Conservation (phyloP, 768 basidiomycete species). For the Collybia mongolica region DNA sequence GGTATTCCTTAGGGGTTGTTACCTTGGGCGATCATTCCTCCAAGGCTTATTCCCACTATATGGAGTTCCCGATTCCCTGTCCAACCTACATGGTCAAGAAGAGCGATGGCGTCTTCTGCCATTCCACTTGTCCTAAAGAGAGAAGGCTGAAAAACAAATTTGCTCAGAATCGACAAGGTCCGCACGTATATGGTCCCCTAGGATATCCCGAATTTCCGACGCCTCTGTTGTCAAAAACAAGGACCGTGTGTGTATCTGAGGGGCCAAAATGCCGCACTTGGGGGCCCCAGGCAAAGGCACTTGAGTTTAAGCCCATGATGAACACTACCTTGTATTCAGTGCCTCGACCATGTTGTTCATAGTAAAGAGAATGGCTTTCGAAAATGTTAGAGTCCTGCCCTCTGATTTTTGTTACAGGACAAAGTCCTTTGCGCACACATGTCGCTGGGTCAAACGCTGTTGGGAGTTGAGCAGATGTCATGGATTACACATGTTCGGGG, state of each 20-base stretch:
- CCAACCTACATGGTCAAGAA: slow-evolving; percentile 76
- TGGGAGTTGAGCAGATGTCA: slow-evolving; percentile 19
- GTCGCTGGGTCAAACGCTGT: slow-evolving; percentile 61
- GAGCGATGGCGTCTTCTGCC: slow-evolving; percentile 70
- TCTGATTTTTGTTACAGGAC: slow-evolving; percentile 59
- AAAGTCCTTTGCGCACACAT: slow-evolving; percentile 70
- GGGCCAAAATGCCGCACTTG: slow-evolving; percentile 67
- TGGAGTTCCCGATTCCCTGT: slow-evolving; percentile 59
- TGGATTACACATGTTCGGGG: no score
- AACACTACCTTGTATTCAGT: slow-evolving; percentile 61
- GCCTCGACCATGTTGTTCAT: slow-evolving; percentile 71
- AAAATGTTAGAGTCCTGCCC: slow-evolving; percentile 42
- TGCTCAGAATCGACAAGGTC: slow-evolving; percentile 3
- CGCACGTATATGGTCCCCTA: slow-evolving; percentile 75
- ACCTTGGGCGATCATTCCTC: slow-evolving; percentile 87
- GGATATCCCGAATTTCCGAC: slow-evolving; percentile 76
- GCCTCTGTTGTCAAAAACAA: slow-evolving; percentile 86
- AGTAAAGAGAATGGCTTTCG: slow-evolving; percentile 77
- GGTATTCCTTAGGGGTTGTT: background rate
- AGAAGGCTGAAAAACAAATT: background rate
- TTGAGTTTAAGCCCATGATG: slow-evolving; percentile 77
- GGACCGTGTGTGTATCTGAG: slow-evolving; percentile 51
- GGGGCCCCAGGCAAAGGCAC: slow-evolving; percentile 58
- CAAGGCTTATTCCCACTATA: slow-evolving; percentile 73
- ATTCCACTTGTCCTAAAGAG: slow-evolving; percentile 64